Evolutionary conservation across 78 protist species (phyloP).

Genomic region (Guillardia theta): DNA sequence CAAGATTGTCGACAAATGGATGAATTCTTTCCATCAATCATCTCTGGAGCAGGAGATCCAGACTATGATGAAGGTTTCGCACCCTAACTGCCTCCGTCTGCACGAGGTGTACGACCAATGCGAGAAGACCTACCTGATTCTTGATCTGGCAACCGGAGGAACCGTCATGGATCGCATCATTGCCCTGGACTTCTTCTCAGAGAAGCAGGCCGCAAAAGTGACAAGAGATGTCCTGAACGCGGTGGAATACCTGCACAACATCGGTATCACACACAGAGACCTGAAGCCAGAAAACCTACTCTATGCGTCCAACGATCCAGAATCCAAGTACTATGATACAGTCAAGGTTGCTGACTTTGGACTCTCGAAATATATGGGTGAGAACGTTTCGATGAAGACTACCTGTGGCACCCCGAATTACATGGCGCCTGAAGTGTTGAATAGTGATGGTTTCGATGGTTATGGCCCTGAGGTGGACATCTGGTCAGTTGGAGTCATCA

Average conservation of each 20-base stretch:
- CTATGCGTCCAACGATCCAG: constrained; percentile 22
- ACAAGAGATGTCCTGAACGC: constrained; percentile 46
- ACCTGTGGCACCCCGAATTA: constrained; percentile 54
- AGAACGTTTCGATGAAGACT: constrained; percentile 42
- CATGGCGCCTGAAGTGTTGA: background rate
- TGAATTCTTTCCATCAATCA: background rate
- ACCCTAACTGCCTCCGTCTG: constrained; percentile 17
- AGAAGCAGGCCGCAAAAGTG: background rate
- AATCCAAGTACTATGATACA: background rate
- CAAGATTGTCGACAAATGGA: constrained; percentile 18
- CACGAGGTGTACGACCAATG: constrained; percentile 9
- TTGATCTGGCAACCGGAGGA: background rate
- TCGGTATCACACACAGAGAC: constrained; percentile 72
- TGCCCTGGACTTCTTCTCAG: background rate
- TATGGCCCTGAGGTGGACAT: constrained; percentile 81
- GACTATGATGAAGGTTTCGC: background rate
- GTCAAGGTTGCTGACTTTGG: constrained; percentile 66
- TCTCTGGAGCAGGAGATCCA: constrained; percentile 12
- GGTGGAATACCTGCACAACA: constrained; percentile 60
- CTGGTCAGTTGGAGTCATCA: constrained; percentile 81
- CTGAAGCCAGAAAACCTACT: constrained; percentile 73
- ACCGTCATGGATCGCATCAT: constrained; percentile 35
- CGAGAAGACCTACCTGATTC: constrained; percentile 23
- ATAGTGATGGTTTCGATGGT: constrained; percentile 38
- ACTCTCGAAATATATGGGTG: constrained; percentile 53